A percentile compares a stretch with the other conserved stretches of the same genome.
Conservation (phyloP, 2,329 filamentous ascomycete genomes). For the Teratosphaeriaceae sp. region DNA sequence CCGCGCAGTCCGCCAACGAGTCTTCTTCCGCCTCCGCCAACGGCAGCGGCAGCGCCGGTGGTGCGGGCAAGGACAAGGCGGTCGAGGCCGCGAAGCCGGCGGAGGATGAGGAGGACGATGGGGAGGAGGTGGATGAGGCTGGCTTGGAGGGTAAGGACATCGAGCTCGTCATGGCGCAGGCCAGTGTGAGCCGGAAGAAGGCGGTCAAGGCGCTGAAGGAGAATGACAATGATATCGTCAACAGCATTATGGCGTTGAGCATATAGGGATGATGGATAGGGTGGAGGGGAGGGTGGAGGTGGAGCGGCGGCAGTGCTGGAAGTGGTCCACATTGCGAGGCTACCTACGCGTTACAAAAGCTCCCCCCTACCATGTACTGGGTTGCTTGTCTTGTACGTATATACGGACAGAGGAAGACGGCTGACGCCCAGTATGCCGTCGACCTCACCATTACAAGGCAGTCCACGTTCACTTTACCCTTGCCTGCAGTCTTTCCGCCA, state of each 20-base stretch:
- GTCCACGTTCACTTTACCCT: too few relatives aligned
- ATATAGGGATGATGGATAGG: conserved; percentile 36
- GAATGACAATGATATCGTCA: conserved; percentile 99
- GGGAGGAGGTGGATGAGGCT: conserved; percentile 88
- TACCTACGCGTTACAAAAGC: too few relatives aligned
- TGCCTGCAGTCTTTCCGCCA: too few relatives aligned
- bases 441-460: too few relatives aligned
- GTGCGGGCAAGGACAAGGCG: conserved; percentile 69
- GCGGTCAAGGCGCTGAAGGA: conserved; percentile 97
- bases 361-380: too few relatives aligned
- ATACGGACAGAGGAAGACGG: too few relatives aligned
- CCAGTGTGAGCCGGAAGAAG: conserved; percentile 95
- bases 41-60: conserved; percentile 69
- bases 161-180: conserved; percentile 97
- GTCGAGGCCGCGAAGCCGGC: conserved; percentile 52
- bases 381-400: too few relatives aligned
- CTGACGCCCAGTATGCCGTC: too few relatives aligned
- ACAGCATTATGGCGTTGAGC: conserved; percentile 96
- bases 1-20: conserved; percentile 61
- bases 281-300: too few relatives aligned
- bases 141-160: conserved; percentile 99
- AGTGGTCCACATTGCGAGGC: too few relatives aligned
- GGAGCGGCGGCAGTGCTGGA: too few relatives aligned
- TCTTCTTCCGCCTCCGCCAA: conserved; percentile 34
- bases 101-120: conserved; percentile 78